Conservation (phyloP, 352 stramenopile genomes). For the Phytophthora multivora region DNA sequence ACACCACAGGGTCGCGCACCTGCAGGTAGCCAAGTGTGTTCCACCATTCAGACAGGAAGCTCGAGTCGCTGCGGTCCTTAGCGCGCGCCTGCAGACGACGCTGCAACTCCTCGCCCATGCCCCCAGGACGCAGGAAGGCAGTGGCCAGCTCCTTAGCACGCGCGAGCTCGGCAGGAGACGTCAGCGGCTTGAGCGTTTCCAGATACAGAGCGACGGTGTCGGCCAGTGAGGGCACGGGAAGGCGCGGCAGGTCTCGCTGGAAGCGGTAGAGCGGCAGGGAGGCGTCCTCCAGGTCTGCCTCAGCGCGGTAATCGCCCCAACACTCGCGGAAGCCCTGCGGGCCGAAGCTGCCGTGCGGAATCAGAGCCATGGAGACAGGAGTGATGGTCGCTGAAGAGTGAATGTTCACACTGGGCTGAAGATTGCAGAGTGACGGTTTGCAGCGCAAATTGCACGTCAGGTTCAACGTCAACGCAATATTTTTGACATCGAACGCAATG, state of each 20-base stretch:
- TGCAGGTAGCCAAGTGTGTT: slow-evolving; percentile 80
- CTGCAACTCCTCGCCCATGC: slow-evolving; percentile 82
- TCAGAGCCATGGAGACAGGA: slow-evolving; percentile 15
- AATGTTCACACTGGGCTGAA: background rate
- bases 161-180: slow-evolving; percentile 72
- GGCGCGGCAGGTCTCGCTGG: slow-evolving; percentile 85
- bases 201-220: slow-evolving; percentile 93
- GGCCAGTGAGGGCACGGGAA: slow-evolving; percentile 91
- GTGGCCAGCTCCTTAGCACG: slow-evolving; percentile 65
- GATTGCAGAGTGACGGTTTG: slow-evolving; percentile 25
- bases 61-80: slow-evolving; percentile 63
- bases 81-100: slow-evolving; percentile 63
- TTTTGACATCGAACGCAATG: slow-evolving; percentile 6
- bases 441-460: background rate
- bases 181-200: slow-evolving; percentile 86
- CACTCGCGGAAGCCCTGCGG: slow-evolving; percentile 95
- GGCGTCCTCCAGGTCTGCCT: slow-evolving; percentile 64
- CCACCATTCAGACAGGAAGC: slow-evolving; percentile 80
- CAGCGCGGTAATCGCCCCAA: slow-evolving; percentile 88
- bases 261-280: slow-evolving; percentile 74
- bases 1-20: slow-evolving; percentile 80
- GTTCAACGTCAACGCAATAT: slow-evolving; percentile 25
- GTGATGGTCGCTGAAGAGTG: slow-evolving; percentile 9
- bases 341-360: slow-evolving; percentile 37
- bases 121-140: slow-evolving; percentile 63